Evolutionary conservation across 2,329 filamentous ascomycete genomes (phyloP), one percentile per base, ranked within the genome.

Genomic region (Fusarium pininemorale): DNA sequence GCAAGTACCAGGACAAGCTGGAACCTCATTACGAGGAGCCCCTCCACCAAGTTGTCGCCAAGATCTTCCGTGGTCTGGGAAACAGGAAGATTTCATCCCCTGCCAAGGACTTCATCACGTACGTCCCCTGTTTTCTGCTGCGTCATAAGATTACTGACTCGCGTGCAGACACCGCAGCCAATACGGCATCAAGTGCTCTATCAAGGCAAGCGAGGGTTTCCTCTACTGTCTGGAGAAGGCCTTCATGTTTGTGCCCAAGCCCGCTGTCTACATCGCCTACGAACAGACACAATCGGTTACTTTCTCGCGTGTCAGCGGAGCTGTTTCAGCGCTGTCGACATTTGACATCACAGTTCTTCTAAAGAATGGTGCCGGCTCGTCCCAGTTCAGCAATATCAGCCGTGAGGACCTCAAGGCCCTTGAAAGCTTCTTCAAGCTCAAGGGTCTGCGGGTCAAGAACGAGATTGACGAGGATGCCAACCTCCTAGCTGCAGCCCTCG

Each of bases 331-430:
- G 56, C 93, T 96, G 75, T 94, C 96, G 66, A 99, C 96, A 5
- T 99, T 99, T 80, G 96, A 99, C 82, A 98, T 99, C 77, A 96
- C 95, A 1, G 94, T 99, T 66, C 92, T 92, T 63, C 89, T 98
- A 86, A 98, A 98, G 88, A 90, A 88, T 76, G 94, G 93, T n/a
- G 88, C 90, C 59, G 93, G 93, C 65, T 95, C 97, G 79, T 94
- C 95, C 78, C 95, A 98, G 80, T 99, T 99, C 86, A 98, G 95
- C 85, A 99, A 99, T 87, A 99, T 99, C 83, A 99, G 98, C 82
- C 93, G 96, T 77, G 96, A 99, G 85, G 96, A 99, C 82, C 94
- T 98, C 83, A 94, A 96, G 84, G 94, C 94, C 12, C 90, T 99
- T n/a, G 96, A 99, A 83, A 92, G 93, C 76, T 99, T 99, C 86